phyloP scores from a whole-genome alignment of 768 basidiomycete species.

The Leccinum imitatum region DNA sequence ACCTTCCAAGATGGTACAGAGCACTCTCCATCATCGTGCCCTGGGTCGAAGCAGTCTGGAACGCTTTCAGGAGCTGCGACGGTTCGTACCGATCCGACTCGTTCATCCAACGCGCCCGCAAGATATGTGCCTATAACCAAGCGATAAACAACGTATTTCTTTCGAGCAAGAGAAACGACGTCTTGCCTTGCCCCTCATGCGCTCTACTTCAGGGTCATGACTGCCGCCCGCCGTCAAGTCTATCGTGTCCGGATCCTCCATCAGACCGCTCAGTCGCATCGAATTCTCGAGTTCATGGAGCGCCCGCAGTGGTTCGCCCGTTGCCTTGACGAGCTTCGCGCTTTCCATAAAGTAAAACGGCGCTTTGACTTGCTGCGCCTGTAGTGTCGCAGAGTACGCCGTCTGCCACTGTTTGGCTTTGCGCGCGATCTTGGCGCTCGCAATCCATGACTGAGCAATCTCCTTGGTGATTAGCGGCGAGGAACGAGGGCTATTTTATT shows the following conservation, averaged over 20 bases:
- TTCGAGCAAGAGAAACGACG: neutral
- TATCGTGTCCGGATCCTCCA: constrained; percentile 45
- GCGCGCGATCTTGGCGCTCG: constrained; percentile 92
- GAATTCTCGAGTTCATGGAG: constrained; percentile 82
- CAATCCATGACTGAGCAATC: constrained; percentile 85
- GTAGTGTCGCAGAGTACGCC: constrained; percentile 92
- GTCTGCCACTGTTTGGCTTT: constrained; percentile 97
- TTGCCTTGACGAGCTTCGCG: constrained; percentile 79
- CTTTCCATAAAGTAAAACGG: constrained; percentile 86
- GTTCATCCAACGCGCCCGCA: constrained; percentile 90
- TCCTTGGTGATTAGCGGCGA: constrained; percentile 48
- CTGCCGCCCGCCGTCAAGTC: constrained; percentile 55
- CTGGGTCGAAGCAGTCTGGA: constrained; percentile 49
- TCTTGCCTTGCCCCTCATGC: constrained; percentile 69
- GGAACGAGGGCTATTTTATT: constrained; percentile 16
- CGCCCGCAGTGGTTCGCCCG: constrained; percentile 80
- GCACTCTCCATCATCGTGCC: constrained; percentile 75
- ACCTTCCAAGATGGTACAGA: constrained; percentile 83
- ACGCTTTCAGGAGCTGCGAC: constrained; percentile 58
- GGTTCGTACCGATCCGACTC: constrained; percentile 82
- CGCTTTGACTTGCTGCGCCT: constrained; percentile 73
- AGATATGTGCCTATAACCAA: constrained; percentile 59
- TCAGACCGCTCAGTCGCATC: constrained; percentile 53
- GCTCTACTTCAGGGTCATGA: constrained; percentile 45
- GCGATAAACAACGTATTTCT: neutral